These are phyloP conservation scores for Venturiaceae sp. DNA, from an alignment of 2,329 filamentous ascomycete species.

Conservation along the genomic window DNA sequence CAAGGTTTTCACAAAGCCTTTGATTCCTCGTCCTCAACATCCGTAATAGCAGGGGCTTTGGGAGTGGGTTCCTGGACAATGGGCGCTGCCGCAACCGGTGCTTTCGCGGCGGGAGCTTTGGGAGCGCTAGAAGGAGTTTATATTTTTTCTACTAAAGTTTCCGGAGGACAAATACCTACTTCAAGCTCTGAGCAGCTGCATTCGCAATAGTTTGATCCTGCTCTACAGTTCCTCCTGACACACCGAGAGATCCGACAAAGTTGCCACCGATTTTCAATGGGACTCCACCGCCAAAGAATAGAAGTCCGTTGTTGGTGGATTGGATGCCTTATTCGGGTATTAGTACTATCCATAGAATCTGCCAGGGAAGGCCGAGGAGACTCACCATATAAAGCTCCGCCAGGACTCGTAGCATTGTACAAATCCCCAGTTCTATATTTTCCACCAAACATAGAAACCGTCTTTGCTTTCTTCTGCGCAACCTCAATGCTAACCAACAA, in stretches of 20 bases:
- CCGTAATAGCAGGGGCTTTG: background rate
- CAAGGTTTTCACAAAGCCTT: background rate
- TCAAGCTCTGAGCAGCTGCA: slow-evolving; percentile 10
- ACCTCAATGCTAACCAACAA: slow-evolving; percentile 19
- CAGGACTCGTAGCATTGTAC: slow-evolving; percentile 1
- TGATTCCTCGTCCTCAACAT: background rate
- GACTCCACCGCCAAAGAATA: slow-evolving; percentile 20
- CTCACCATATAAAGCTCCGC: slow-evolving; percentile 8
- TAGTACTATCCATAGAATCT: too few species aligned
- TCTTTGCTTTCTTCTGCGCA: slow-evolving; percentile 19
- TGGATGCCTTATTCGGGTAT: slow-evolving; percentile 15
- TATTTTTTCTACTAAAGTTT: slow-evolving; percentile 45
- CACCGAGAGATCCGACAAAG: slow-evolving; percentile 20
- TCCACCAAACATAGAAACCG: slow-evolving; percentile 20
- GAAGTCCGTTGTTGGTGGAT: slow-evolving; percentile 18
- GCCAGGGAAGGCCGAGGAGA: slow-evolving; percentile 13
- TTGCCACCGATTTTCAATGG: slow-evolving; percentile 17
- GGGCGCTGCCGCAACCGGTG: background rate
- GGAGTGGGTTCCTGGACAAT: background rate
- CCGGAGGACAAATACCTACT: background rate
- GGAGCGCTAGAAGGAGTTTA: slow-evolving; percentile 17
- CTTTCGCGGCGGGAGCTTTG: background rate
- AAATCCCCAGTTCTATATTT: slow-evolving; percentile 4
- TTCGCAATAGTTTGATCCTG: slow-evolving; percentile 19
- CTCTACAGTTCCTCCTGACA: slow-evolving; percentile 18